These are phyloP conservation scores for Aurantiochytrium sp. DNA, from an alignment of 108 stramenopile genomes.

Conservation along the genomic window DNA sequence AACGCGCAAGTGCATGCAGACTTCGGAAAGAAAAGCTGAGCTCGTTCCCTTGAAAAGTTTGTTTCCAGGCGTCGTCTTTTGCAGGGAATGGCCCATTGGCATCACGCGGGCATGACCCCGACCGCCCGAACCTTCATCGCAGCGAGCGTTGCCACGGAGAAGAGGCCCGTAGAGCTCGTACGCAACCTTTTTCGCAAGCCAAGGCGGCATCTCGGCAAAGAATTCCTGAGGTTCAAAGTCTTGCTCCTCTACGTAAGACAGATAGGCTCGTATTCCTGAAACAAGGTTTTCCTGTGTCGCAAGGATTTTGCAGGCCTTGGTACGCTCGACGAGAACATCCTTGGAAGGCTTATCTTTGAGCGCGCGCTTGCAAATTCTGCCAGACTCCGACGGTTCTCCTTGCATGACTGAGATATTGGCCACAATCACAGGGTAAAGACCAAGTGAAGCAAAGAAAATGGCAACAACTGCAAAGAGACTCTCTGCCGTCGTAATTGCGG, in stretches of 20 bases:
- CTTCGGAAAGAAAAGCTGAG: not conserved
- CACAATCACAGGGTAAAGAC: not conserved
- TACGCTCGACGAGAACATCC: not conserved
- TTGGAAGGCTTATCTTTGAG: not conserved
- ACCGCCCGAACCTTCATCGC: not conserved
- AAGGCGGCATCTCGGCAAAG: not conserved
- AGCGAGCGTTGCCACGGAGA: not conserved
- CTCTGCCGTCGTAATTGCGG: not conserved
- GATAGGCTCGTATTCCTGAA: not conserved
- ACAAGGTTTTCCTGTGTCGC: not conserved
- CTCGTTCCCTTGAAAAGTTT: not conserved
- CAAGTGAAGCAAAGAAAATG: not conserved
- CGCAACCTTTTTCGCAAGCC: not conserved
- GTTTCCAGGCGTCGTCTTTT: not conserved
- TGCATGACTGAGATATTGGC: not conserved
- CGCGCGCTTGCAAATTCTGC: not conserved
- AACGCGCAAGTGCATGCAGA: not conserved
- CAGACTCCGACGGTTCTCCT: not conserved
- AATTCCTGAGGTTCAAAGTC: not conserved
- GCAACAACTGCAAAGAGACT: not conserved
- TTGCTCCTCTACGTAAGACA: not conserved
- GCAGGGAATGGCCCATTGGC: not conserved
- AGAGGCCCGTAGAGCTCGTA: not conserved
- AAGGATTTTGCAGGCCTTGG: not conserved
- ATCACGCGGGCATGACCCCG: not conserved